Evolutionary conservation across 1,284 basidiomycete species (phyloP), one percentile per base, ranked within the genome.

Genomic region (Porogramme epimiltina): DNA sequence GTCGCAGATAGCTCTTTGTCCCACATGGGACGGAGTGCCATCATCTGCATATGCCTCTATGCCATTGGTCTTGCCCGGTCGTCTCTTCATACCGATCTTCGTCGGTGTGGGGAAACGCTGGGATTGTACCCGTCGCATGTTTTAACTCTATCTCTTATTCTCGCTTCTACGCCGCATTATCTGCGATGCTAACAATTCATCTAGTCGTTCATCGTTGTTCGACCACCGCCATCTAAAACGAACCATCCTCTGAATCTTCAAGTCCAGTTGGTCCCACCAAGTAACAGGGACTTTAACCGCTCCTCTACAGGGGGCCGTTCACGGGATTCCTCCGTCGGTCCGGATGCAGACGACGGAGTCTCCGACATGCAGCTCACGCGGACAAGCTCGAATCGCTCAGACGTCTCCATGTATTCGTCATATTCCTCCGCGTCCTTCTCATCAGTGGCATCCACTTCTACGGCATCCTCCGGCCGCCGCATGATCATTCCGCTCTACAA

Each of bases 401-500:
- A 74, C 42, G 70, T 68, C 3, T 84, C 84, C 2, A 74, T 80
- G 44, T 75, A 72, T 58, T 73, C 73, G 0, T 65, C 66, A 6
- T 71, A 71, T 45, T 71, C 75, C 11, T 70, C 72, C 20, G 62
- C 80, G 3, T 87, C 85, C 0, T 75, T 82, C 55, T 67, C 73
- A n/a, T 71, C 73, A 8, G 59, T 71, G n/a, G 60, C 76, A 20
- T 82, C 84, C 11, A 69, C 75, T 1, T 70, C 80, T 28, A 78
- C 80, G 2, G 62, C 72, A 4, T 69, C 77, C 3, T 73, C 77
- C 4, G 74, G 76, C 19, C 75, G 87, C 19, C 79, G 91, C 42
- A 85, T 87, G 61, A 95, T 98, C 60, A 89, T 95, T 43, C 95
- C 96, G 0, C 78, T 98, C 15, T 98, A 97, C 75, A 98, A 96